phyloP scores from a whole-genome alignment of 805 yeast species.

The Ogataea neopini region DNA sequence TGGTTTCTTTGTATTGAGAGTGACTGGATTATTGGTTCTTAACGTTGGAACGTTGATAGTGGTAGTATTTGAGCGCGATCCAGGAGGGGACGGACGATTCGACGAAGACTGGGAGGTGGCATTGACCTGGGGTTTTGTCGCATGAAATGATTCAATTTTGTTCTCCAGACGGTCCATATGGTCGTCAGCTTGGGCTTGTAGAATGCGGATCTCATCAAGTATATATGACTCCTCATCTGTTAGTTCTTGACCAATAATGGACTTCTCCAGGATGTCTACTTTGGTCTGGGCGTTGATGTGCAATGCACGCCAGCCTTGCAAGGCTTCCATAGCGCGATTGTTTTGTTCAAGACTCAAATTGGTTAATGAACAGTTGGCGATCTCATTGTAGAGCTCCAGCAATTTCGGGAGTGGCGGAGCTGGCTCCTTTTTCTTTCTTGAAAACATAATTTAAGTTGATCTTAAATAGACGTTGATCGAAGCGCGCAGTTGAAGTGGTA shows the following conservation, averaged over 20 bases:
- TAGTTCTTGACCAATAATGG: slow-evolving; percentile 33
- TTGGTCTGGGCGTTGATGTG: slow-evolving; percentile 60
- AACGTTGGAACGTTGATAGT: slow-evolving; percentile 29
- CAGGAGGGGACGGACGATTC: slow-evolving; percentile 13
- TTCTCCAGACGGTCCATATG: slow-evolving; percentile 41
- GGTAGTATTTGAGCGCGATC: slow-evolving; percentile 18
- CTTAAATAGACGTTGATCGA: not conserved
- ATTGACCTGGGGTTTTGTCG: slow-evolving; percentile 6
- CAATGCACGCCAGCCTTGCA: slow-evolving; percentile 74
- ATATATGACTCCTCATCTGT: slow-evolving; percentile 48
- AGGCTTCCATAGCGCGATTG: slow-evolving; percentile 51
- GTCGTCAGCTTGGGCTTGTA: slow-evolving; percentile 36
- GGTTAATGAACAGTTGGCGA: slow-evolving; percentile 58
- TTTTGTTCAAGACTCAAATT: slow-evolving; percentile 61
- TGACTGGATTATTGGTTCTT: slow-evolving; percentile 31
- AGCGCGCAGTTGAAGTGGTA: not conserved
- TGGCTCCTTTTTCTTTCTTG: slow-evolving; percentile 58
- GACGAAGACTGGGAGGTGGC: slow-evolving; percentile 6
- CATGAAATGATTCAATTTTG: slow-evolving; percentile 16
- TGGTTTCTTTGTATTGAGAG: slow-evolving; percentile 30
- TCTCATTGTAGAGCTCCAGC: slow-evolving; percentile 59
- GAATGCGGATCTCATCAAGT: slow-evolving; percentile 40
- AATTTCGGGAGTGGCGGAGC: slow-evolving; percentile 63
- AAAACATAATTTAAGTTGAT: slow-evolving; percentile 38
- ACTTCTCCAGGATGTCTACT: slow-evolving; percentile 53